Evolutionary conservation across 371 early-diverging fungal species (phyloP).

Genomic region (Blakeslea trispora): DNA sequence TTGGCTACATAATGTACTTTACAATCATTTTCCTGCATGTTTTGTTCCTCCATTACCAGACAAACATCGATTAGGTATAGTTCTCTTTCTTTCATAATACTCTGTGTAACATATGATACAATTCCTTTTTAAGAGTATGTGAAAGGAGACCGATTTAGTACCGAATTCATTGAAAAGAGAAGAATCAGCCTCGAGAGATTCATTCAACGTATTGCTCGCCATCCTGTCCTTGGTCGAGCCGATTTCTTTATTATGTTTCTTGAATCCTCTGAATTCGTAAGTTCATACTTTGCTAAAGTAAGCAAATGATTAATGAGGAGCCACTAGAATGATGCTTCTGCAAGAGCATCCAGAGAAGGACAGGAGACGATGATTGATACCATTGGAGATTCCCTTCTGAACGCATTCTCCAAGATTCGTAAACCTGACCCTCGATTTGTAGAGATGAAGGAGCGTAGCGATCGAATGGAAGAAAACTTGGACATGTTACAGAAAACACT

Average conservation of each 20-base stretch:
- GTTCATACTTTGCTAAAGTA: too few relatives aligned
- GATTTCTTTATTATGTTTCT: slow-evolving; percentile 78
- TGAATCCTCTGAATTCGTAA: slow-evolving; percentile 77
- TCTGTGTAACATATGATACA: not conserved
- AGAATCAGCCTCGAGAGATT: slow-evolving; percentile 76
- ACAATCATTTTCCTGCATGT: slow-evolving; percentile 74
- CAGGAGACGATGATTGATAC: slow-evolving; percentile 80
- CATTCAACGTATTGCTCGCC: slow-evolving; percentile 80
- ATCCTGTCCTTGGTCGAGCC: slow-evolving; percentile 80
- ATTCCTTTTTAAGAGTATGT: slow-evolving; percentile 72
- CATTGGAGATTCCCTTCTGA: slow-evolving; percentile 86
- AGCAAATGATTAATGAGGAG: not conserved
- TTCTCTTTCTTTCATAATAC: not conserved
- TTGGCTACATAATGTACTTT: slow-evolving; percentile 79
- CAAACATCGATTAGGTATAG: slow-evolving; percentile 83
- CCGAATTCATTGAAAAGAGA: slow-evolving; percentile 89
- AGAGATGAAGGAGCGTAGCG: slow-evolving; percentile 77
- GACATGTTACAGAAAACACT: slow-evolving; percentile 76
- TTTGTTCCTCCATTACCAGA: slow-evolving; percentile 93
- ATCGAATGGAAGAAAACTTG: slow-evolving; percentile 84
- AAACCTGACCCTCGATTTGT: slow-evolving; percentile 86
- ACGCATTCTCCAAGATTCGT: slow-evolving; percentile 89
- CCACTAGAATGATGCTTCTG: slow-evolving; percentile 54
- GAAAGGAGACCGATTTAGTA: slow-evolving; percentile 91
- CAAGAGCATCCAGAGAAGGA: slow-evolving; percentile 49